Conservation (phyloP, 208 protist species). For the Crithidia thermophila region DNA sequence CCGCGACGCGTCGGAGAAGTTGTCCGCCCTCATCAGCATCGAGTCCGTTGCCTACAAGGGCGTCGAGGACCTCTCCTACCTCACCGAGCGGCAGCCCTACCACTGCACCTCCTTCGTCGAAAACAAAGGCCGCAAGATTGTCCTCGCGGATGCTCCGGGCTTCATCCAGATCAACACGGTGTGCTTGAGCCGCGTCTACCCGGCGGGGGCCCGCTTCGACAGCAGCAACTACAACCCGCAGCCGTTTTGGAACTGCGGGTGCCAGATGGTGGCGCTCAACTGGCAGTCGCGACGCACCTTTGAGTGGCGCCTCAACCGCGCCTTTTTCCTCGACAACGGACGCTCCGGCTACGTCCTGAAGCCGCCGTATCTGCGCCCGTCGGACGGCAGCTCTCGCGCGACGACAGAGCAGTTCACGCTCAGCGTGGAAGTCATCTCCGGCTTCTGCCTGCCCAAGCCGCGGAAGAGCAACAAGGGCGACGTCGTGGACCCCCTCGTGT, state of each 20-base stretch:
- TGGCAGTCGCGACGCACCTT: constrained; percentile 74
- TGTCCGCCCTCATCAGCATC: constrained; percentile 64
- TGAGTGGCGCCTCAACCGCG: constrained; percentile 76
- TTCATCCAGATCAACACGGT: constrained; percentile 58
- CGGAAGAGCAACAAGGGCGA: constrained; percentile 31
- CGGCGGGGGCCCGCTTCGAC: constrained; percentile 84
- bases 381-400: not conserved
- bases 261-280: constrained; percentile 92
- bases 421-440: constrained; percentile 52
- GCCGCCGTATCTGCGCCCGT: constrained; percentile 56
- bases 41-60: constrained; percentile 64
- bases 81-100: constrained; percentile 52
- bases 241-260: constrained; percentile 76
- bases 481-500: constrained; percentile 54
- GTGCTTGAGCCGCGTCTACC: constrained; percentile 92
- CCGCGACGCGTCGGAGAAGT: constrained; percentile 16
- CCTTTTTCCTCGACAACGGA: constrained; percentile 93
- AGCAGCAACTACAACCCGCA: constrained; percentile 93
- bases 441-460: constrained; percentile 54
- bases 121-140: constrained; percentile 49
- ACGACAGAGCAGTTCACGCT: constrained; percentile 23
- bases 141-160: constrained; percentile 25
- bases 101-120: constrained; percentile 64
- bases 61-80: constrained; percentile 52
- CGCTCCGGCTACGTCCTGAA: constrained; percentile 94